phyloP scores from a whole-genome alignment of 1,284 basidiomycete species.

The Austroboletus novae-zelandiae region DNA sequence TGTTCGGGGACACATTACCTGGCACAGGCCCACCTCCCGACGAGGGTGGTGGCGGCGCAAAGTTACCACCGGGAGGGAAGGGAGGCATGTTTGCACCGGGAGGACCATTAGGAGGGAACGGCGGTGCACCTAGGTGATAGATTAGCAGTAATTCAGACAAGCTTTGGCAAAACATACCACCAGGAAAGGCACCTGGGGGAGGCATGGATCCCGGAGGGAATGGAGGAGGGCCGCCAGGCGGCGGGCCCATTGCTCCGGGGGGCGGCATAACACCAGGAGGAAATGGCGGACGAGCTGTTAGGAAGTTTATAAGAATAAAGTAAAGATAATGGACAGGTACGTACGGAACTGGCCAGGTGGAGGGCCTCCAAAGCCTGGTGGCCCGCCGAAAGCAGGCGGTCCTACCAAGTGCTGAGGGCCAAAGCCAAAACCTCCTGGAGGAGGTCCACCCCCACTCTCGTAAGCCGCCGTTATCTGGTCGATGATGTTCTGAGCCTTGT shows the following conservation, averaged over 20 bases:
- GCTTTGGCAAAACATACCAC: constrained; percentile 32
- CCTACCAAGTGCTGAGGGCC: constrained; percentile 66
- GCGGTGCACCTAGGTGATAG: constrained; percentile 42
- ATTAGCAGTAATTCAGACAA: constrained; percentile 1
- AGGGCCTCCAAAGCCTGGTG: constrained; percentile 51
- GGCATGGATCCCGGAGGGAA: constrained; percentile 38
- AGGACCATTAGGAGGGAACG: constrained; percentile 59
- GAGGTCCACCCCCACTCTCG: constrained; percentile 81
- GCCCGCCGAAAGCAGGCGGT: constrained; percentile 35
- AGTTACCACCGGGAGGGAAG: constrained; percentile 46
- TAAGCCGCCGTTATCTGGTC: constrained; percentile 94
- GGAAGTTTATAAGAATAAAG: constrained; percentile 1
- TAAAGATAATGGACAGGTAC: not conserved
- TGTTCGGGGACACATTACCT: constrained; percentile 26
- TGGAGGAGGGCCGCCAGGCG: constrained; percentile 47
- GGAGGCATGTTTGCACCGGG: constrained; percentile 39
- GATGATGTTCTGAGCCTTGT: constrained; percentile 94
- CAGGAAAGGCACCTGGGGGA: constrained; percentile 41
- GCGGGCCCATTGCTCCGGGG: constrained; percentile 51
- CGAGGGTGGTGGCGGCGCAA: constrained; percentile 23
- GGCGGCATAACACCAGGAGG: constrained; percentile 56
- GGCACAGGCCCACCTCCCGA: constrained; percentile 34
- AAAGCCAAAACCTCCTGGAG: constrained; percentile 79
- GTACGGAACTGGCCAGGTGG: constrained; percentile 17
- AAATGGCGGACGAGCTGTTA: constrained; percentile 63